Conservation (phyloP, 768 basidiomycete species). For the Filobasidium floriforme region DNA sequence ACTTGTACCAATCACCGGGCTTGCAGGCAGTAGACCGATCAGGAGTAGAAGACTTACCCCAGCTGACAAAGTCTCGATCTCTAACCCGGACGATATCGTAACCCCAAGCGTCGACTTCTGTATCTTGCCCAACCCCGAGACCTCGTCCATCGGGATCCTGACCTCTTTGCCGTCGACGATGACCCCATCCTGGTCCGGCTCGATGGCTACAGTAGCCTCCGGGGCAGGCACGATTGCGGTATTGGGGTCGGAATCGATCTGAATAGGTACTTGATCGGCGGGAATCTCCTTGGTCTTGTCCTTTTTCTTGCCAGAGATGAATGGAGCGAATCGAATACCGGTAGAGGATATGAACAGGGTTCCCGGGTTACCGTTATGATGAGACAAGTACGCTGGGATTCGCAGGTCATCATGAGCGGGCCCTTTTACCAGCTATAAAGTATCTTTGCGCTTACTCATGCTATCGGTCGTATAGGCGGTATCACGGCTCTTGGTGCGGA, state of each 20-base stretch:
- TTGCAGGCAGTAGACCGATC: too few relatives aligned
- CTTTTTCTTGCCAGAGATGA: conserved; percentile 3
- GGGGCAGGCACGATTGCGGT: background rate
- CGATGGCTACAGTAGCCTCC: background rate
- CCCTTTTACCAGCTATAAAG: background rate
- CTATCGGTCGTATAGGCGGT: background rate
- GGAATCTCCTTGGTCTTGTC: background rate
- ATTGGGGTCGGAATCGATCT: background rate
- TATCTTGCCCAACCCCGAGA: conserved; percentile 3
- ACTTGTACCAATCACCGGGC: too few relatives aligned
- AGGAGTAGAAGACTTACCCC: background rate
- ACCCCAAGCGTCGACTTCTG: conserved; percentile 5
- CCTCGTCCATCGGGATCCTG: background rate
- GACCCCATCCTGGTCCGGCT: background rate
- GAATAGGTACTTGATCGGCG: background rate
- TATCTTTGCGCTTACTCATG: background rate
- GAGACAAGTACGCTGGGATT: background rate
- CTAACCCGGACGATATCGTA: background rate
- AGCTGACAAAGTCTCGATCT: background rate
- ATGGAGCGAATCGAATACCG: background rate
- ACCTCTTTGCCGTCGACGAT: conserved; percentile 4
- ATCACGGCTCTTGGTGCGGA: background rate
- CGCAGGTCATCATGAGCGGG: background rate
- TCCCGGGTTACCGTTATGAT: background rate
- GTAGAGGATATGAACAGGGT: background rate